Evolutionary conservation across 257 asterid genomes (phyloP), one percentile per base, ranked within the genome.

Genomic region (Nyctanthes arbortristis): DNA sequence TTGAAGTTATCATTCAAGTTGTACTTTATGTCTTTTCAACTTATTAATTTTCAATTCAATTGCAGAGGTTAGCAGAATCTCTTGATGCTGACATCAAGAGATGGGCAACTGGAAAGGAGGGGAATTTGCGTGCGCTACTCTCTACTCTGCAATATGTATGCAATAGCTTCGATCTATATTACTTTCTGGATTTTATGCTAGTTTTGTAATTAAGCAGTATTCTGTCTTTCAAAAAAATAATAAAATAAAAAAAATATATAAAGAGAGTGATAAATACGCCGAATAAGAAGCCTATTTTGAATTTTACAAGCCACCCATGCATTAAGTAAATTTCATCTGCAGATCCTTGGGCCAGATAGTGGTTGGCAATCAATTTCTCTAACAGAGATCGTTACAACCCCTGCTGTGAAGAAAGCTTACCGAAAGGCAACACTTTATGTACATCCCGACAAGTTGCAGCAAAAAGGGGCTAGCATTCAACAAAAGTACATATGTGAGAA

Each of bases 371-470:
- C 97, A 14, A 86, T 91, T 55, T 73, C 97, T 7, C 75, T 91
- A 68, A 91, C 97, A 3, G 97, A 94, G 85, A 84, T 91, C 69
- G 60, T 94, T 65, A 89, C 99, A 39, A 77, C 86, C 29, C 79
- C 79, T 65, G 97, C 96, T 30, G 96, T 91, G 20, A 94, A 89
- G 82, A 92, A 86, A 75, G 98, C 96, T 58, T 92, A 92, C 90
- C 78, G 95, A 76, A 91, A 85, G 81, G 96, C 98, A 32, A 94
- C 99, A 73, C 95, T 94, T 59, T 88, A 78, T 71, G 97, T 94
- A 67, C 99, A 94, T 76, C 99, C 99, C 36, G 99, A 94, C 77
- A 94, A 94, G 76, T 69, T 94, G 83, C 99, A 94, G 79, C 99
- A 94, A 77, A 84, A 96, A 69, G 96, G 97, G 52, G 99, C 99